A percentile compares a stretch with the other conserved stretches of the same genome.
These are phyloP conservation scores for Myrica gale DNA, from an alignment of 306 rosid genomes.

Conservation along the genomic window DNA sequence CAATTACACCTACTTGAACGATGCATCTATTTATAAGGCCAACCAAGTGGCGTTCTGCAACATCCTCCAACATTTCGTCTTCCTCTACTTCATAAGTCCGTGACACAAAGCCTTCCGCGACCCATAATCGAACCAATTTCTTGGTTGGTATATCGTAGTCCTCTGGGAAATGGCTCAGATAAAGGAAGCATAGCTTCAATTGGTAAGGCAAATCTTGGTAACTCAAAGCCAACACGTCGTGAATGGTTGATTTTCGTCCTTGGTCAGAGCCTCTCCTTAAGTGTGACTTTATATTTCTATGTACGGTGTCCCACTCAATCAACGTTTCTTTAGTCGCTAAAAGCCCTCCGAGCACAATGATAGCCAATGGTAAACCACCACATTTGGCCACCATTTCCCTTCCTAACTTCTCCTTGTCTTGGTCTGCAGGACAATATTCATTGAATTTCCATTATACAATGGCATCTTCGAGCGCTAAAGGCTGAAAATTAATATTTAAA, in stretches of 20 bases:
- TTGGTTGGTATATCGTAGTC: constrained; percentile 44
- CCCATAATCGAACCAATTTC: constrained; percentile 42
- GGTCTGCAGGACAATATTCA: constrained; percentile 19
- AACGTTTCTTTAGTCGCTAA: constrained; percentile 43
- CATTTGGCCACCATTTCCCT: constrained; percentile 51
- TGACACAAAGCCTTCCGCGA: constrained; percentile 54
- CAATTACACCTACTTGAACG: constrained; percentile 47
- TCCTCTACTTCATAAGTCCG: constrained; percentile 29
- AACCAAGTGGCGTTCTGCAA: constrained; percentile 38
- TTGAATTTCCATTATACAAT: neutral
- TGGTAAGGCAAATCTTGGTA: constrained; percentile 42
- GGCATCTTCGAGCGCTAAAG: neutral
- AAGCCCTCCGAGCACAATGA: constrained; percentile 55
- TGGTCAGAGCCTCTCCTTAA: constrained; percentile 33
- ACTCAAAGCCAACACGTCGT: constrained; percentile 48
- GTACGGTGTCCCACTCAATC: constrained; percentile 41
- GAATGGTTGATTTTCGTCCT: constrained; percentile 32
- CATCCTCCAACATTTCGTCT: constrained; percentile 37
- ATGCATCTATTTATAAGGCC: constrained; percentile 46
- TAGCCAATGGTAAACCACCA: constrained; percentile 54
- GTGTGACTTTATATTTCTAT: constrained; percentile 24
- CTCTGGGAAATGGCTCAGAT: constrained; percentile 55
- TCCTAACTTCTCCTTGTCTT: constrained; percentile 37
- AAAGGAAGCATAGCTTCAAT: constrained; percentile 51
- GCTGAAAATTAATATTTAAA: neutral